Conservation (phyloP, 192 early-diverging fungal species). For the Coemansia sp. region DNA sequence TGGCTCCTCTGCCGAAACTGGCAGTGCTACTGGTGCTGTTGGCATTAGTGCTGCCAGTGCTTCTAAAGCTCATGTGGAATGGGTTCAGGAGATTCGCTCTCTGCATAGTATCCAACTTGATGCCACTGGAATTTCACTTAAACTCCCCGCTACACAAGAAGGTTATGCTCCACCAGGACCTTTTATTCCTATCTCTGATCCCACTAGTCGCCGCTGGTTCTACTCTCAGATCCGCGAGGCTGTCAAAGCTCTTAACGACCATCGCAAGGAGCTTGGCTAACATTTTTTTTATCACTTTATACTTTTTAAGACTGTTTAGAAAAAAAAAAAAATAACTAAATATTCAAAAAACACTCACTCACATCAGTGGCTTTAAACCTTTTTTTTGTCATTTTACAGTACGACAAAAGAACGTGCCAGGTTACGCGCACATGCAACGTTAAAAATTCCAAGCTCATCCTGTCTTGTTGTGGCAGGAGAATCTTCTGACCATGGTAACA, state of each 20-base stretch:
- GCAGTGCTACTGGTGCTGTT: slow-evolving; percentile 35
- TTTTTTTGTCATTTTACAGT: slow-evolving; percentile 1
- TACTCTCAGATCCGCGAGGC: slow-evolving; percentile 69
- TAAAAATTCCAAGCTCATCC: slow-evolving; percentile 35
- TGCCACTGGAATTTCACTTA: slow-evolving; percentile 71
- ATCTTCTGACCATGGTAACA: background rate
- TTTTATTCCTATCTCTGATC: slow-evolving; percentile 72
- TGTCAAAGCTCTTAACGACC: slow-evolving; percentile 56
- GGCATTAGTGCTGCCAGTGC: slow-evolving; percentile 57
- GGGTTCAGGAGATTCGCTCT: slow-evolving; percentile 72
- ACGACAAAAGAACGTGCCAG: slow-evolving; percentile 40
- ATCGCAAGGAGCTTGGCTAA: slow-evolving; percentile 43
- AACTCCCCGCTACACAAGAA: slow-evolving; percentile 59
- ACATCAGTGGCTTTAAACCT: background rate
- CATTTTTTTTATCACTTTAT: background rate
- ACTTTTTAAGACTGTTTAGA: background rate
- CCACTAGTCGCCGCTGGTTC: slow-evolving; percentile 65
- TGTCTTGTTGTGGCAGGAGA: background rate
- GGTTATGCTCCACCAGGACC: slow-evolving; percentile 52
- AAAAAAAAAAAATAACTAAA: too few relatives aligned
- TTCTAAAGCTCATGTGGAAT: slow-evolving; percentile 73
- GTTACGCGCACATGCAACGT: slow-evolving; percentile 44
- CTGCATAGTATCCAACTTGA: slow-evolving; percentile 72
- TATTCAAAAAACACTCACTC: too few relatives aligned
- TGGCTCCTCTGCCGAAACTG: slow-evolving; percentile 39